A percentile compares a stretch with the other conserved stretches of the same genome.
These are phyloP conservation scores for Candida ulmi DNA, from an alignment of 805 yeast genomes.

Conservation along the genomic window DNA sequence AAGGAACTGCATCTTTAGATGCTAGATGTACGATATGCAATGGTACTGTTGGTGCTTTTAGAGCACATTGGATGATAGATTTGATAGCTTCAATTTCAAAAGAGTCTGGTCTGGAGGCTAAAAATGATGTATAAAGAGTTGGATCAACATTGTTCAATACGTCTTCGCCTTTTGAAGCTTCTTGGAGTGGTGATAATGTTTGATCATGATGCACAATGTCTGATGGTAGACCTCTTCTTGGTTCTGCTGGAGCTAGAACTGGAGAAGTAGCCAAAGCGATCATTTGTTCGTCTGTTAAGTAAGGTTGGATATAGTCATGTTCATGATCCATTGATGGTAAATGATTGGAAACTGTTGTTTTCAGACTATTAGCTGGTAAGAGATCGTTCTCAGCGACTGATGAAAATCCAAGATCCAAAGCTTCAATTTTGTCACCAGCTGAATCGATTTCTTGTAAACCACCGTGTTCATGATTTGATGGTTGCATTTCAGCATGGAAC, in stretches of 20 bases:
- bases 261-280: conserved; percentile 51
- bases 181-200: conserved; percentile 31
- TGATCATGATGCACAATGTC: conserved; percentile 25
- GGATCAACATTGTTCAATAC: conserved; percentile 29
- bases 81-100: conserved; percentile 83
- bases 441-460: conserved; percentile 18
- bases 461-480: conserved; percentile 28
- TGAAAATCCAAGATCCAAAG: conserved; percentile 15
- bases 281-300: conserved; percentile 45
- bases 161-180: conserved; percentile 37
- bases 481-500: conserved; percentile 93
- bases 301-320: conserved; percentile 8
- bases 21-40: conserved; percentile 91
- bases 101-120: conserved; percentile 79
- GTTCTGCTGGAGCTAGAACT: conserved; percentile 52
- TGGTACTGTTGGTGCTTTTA: conserved; percentile 51
- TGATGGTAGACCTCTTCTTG: conserved; percentile 41
- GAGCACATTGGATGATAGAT: conserved; percentile 60
- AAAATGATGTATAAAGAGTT: conserved; percentile 20
- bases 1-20: conserved; percentile 75
- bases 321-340: conserved; percentile 4
- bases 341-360: conserved; percentile 3
- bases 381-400: background rate
- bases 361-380: conserved; percentile 3
- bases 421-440: conserved; percentile 18